Base-by-base conservation (phyloP, 139 green algal species). In the Limnomonas spitsbergensis region DNA sequence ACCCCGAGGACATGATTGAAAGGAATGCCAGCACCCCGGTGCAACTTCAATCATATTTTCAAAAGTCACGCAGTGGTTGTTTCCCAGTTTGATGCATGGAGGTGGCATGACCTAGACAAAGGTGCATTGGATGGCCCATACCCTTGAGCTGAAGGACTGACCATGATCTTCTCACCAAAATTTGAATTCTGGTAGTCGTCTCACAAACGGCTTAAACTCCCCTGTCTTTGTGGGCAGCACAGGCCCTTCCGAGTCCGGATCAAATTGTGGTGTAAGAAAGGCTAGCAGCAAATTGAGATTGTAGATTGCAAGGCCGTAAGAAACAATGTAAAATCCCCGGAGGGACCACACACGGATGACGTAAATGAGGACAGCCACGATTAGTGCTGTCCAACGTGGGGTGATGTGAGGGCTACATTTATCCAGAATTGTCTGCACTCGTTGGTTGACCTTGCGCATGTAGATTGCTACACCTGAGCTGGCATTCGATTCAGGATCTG, bases 111-210 rank as follows among this genome's bases (percentile, higher is more conserved):
- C n/a, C n/a, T n/a, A n/a, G n/a, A n/a, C n/a, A n/a, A n/a, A n/a
- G n/a, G n/a, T n/a, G n/a, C n/a, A n/a, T n/a, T n/a, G n/a, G n/a
- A n/a, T n/a, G n/a, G n/a, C n/a, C n/a, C n/a, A n/a, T n/a, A n/a
- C n/a, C n/a, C n/a, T n/a, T n/a, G n/a, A n/a, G n/a, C n/a, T n/a
- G n/a, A n/a, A n/a, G 47, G 47, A 61, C 14, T 20, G 32, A 38
- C 29, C 4, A 78, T 61, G 47, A 14, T 20, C 14, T 61, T 32
- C 87, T 27, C 77, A 98, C 96, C 96, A 99, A 84, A 98, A 98
- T 86, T 99, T 99, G 86, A 99, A 99, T 82, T 99, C 96, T 68
- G 95, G 96, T n/a, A 99, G 81, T 31, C 91, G 78, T 0, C 96
- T 83, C 24, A 99, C 94, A 79, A 99, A 99, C 0, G 96, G 96